phyloP scores from a whole-genome alignment of 2,329 filamentous ascomycete genomes.

The Cryphonectria carpinicola region DNA sequence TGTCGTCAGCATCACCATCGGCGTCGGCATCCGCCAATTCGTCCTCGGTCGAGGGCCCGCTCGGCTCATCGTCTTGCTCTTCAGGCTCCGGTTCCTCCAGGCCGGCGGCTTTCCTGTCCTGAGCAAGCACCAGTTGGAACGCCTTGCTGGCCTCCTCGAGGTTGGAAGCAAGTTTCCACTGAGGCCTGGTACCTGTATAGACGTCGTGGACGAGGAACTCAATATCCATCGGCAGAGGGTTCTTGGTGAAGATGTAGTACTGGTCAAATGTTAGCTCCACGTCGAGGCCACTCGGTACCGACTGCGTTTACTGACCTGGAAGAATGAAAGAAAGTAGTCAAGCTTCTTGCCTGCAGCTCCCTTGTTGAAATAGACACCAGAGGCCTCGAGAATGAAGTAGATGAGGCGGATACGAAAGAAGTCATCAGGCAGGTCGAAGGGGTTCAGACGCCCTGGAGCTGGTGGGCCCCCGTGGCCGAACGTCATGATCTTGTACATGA shows the following conservation, averaged over 20 bases:
- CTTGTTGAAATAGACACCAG: slow-evolving; percentile 93
- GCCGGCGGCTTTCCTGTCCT: slow-evolving; percentile 83
- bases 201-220: slow-evolving; percentile 96
- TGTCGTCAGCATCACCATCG: slow-evolving; percentile 59
- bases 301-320: slow-evolving; percentile 62
- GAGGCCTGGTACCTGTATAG: slow-evolving; percentile 80
- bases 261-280: slow-evolving; percentile 38
- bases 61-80: slow-evolving; percentile 75
- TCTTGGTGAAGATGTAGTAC: slow-evolving; percentile 94
- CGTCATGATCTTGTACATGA: slow-evolving; percentile 90
- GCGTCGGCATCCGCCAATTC: slow-evolving; percentile 66
- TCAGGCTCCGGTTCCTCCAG: slow-evolving; percentile 67
- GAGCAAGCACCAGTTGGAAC: slow-evolving; percentile 85
- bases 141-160: slow-evolving; percentile 80
- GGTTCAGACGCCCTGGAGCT: slow-evolving; percentile 74
- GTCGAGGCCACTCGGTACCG: too few relatives aligned
- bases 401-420: slow-evolving; percentile 94
- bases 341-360: slow-evolving; percentile 95
- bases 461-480: slow-evolving; percentile 90
- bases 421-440: slow-evolving; percentile 87
- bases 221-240: slow-evolving; percentile 90
- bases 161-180: slow-evolving; percentile 86
- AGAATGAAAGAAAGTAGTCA: slow-evolving; percentile 95
- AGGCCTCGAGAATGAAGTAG: slow-evolving; percentile 89
- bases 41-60: slow-evolving; percentile 75